A percentile compares a stretch with the other conserved stretches of the same genome.
Evolutionary conservation across 140 eudicot species (phyloP).

Genomic region (Stevia rebaudiana): DNA sequence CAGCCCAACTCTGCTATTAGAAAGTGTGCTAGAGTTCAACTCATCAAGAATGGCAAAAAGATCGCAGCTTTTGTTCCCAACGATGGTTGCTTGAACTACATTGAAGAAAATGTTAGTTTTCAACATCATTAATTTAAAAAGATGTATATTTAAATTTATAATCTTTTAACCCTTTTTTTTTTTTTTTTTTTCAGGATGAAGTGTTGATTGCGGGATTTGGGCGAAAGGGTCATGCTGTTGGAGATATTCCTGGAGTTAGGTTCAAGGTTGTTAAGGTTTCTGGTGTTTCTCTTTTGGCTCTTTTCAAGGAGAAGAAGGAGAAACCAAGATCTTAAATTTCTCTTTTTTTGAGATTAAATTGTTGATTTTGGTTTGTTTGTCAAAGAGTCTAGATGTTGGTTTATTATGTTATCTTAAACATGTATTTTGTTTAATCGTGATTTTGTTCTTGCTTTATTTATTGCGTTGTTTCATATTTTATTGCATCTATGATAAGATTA

Average conservation of each 20-base stretch:
- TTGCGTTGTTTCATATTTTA: too few species aligned
- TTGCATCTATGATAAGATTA: too few species aligned
- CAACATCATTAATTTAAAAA: too few species aligned
- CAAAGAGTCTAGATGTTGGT: conserved; percentile 18
- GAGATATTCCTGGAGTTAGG: conserved; percentile 98
- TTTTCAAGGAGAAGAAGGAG: conserved; percentile 54
- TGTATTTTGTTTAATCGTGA: too few species aligned
- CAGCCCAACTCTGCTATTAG: background rate
- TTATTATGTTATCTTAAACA: too few species aligned
- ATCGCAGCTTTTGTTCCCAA: background rate
- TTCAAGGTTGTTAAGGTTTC: conserved; percentile 98
- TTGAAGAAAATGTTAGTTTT: background rate
- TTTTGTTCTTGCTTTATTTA: too few species aligned
- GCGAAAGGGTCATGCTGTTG: conserved; percentile 93
- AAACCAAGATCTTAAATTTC: conserved; percentile 71
- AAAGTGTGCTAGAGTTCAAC: background rate
- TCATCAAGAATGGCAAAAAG: background rate
- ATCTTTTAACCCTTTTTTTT: too few species aligned
- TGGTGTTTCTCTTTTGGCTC: conserved; percentile 84
- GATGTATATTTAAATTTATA: too few species aligned
- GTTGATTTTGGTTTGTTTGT: conserved; percentile 14
- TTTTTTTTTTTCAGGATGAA: conserved; percentile 41
- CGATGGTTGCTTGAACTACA: background rate
- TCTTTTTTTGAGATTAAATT: background rate
- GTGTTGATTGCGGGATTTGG: conserved; percentile 98